A percentile compares a stretch with the other conserved stretches of the same genome.
Conservation (phyloP, 208 protist genomes). For the Herpetomonas tarakana region DNA sequence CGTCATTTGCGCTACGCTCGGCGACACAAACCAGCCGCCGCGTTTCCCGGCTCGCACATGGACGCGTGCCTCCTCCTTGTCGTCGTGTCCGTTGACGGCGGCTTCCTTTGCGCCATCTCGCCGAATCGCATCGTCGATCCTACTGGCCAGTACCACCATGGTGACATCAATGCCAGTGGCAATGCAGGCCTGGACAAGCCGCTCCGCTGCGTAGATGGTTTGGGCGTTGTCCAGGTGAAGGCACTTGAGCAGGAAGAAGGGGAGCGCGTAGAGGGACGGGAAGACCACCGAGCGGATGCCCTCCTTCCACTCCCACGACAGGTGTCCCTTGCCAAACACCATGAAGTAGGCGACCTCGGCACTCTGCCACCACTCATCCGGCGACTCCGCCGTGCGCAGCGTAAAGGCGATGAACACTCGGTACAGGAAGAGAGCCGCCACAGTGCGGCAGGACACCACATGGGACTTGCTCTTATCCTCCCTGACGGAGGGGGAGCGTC, state of each 20-base stretch:
- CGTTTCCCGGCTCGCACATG: not conserved
- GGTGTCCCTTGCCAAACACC: conserved; percentile 69
- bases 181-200: conserved; percentile 44
- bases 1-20: conserved; percentile 11
- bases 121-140: conserved; percentile 12
- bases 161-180: conserved; percentile 42
- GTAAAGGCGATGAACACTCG: conserved; percentile 47
- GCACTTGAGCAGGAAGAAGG: conserved; percentile 56
- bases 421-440: conserved; percentile 29
- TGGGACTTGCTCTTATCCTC: not conserved
- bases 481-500: too few relatives aligned
- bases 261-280: conserved; percentile 46
- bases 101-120: not conserved
- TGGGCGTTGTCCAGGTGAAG: conserved; percentile 45
- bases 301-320: conserved; percentile 81
- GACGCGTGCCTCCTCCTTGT: not conserved
- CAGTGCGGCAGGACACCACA: not conserved
- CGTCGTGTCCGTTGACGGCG: not conserved
- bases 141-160: conserved; percentile 22
- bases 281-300: conserved; percentile 76
- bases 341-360: conserved; percentile 80
- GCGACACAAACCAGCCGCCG: not conserved
- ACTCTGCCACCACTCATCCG: conserved; percentile 90
- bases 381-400: conserved; percentile 48
- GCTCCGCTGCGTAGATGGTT: conserved; percentile 38